Evolutionary conservation across 139 green algal genomes (phyloP).

Genomic region (Picochlorum sp.): DNA sequence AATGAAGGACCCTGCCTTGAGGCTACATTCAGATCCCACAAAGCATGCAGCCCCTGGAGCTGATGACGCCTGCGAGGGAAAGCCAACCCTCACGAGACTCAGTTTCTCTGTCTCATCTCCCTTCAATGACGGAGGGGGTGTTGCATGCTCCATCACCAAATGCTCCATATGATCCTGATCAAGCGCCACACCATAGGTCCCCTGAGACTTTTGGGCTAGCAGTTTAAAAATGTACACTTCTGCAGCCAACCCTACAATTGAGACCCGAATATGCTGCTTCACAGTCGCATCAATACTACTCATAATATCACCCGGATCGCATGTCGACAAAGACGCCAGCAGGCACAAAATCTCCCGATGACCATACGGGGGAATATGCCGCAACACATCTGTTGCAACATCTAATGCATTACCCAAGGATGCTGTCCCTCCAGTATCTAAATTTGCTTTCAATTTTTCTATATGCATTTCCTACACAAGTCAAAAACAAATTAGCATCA

Average conservation of each 20-base stretch:
- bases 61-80: slow-evolving; percentile 54
- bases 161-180: slow-evolving; percentile 65
- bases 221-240: slow-evolving; percentile 75
- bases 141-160: slow-evolving; percentile 51
- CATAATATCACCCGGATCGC: slow-evolving; percentile 79
- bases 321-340: slow-evolving; percentile 71
- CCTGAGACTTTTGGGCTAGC: slow-evolving; percentile 51
- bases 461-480: slow-evolving; percentile 36
- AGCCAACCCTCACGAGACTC: slow-evolving; percentile 77
- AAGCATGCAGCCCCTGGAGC: slow-evolving; percentile 46
- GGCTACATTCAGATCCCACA: slow-evolving; percentile 40
- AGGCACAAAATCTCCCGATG: slow-evolving; percentile 81
- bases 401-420: slow-evolving; percentile 86
- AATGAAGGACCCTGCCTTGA: slow-evolving; percentile 62
- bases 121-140: slow-evolving; percentile 43
- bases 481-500: too few relatives aligned
- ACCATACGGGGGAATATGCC: slow-evolving; percentile 74
- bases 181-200: slow-evolving; percentile 70
- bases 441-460: slow-evolving; percentile 26
- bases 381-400: slow-evolving; percentile 46
- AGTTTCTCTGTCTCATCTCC: slow-evolving; percentile 17
- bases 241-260: slow-evolving; percentile 61
- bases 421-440: slow-evolving; percentile 50
- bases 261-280: slow-evolving; percentile 49
- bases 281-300: slow-evolving; percentile 53